These are phyloP conservation scores for Melampsora americana DNA, from an alignment of 1,284 basidiomycete species.

Conservation along the genomic window DNA sequence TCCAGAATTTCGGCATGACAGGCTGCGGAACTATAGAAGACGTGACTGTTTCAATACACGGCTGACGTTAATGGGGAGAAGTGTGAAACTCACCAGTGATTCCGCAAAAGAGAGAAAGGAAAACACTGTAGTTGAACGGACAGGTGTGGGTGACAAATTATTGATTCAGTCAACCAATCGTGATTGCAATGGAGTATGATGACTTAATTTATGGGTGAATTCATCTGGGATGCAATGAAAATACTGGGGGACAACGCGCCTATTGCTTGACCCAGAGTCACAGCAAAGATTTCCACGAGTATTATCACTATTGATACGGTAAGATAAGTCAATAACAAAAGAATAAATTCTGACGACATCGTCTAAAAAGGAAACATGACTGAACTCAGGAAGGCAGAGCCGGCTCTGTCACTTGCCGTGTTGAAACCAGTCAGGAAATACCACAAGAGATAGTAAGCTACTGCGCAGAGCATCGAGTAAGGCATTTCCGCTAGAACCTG, in stretches of 20 bases:
- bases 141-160: not conserved
- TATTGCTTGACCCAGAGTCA: not conserved
- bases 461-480: slow-evolving; percentile 65
- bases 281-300: not conserved
- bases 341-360: not conserved
- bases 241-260: slow-evolving; percentile 6
- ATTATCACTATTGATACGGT: not conserved
- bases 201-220: not conserved
- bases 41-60: no score
- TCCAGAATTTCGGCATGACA: slow-evolving; percentile 68
- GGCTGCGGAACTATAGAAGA: slow-evolving; percentile 52
- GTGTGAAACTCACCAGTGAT: slow-evolving; percentile 40
- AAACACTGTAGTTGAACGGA: not conserved
- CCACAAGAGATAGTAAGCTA: slow-evolving; percentile 68
- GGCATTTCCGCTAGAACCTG: slow-evolving; percentile 79
- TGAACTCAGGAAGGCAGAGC: slow-evolving; percentile 34
- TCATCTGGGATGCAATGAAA: not conserved
- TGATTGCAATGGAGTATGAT: not conserved
- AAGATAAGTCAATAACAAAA: not conserved
- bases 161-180: not conserved
- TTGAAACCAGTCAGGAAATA: slow-evolving; percentile 30
- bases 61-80: no score
- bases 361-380: not conserved
- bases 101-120: slow-evolving; percentile 44
- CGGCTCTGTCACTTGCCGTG: slow-evolving; percentile 8